A percentile compares a stretch with the other conserved stretches of the same genome.
Evolutionary conservation across 2,329 filamentous ascomycete genomes (phyloP).

Genomic region (Penicillium sp.): DNA sequence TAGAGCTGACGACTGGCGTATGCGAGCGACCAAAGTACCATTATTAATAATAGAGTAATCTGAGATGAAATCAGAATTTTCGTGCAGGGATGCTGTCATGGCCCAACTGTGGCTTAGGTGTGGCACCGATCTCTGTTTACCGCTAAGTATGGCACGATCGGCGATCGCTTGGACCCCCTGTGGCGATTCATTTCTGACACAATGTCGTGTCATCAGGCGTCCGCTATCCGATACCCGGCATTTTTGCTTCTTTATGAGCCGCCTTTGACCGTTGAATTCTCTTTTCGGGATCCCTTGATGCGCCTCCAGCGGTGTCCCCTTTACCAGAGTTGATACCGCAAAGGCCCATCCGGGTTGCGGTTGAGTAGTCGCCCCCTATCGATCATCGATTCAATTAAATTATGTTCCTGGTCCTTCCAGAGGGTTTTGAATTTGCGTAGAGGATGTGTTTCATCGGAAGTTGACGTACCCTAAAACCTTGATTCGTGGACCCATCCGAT

Average conservation of each 20-base stretch:
- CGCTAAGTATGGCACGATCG: not conserved
- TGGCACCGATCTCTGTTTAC: not conserved
- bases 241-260: not conserved
- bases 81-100: not conserved
- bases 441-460: not conserved
- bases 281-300: not conserved
- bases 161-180: not conserved
- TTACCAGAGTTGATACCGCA: not conserved
- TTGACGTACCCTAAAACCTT: slow-evolving; percentile 2
- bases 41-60: not conserved
- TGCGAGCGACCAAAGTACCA: not conserved
- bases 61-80: not conserved
- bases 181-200: not conserved
- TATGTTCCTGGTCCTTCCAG: not conserved
- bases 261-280: not conserved
- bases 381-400: not conserved
- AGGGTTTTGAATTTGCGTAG: not conserved
- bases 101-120: not conserved
- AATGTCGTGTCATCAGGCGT: not conserved
- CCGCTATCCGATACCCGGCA: not conserved
- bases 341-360: not conserved
- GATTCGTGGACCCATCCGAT: not conserved
- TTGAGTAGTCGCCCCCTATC: not conserved
- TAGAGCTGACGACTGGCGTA: not conserved
- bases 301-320: not conserved